These are phyloP conservation scores for Taxawa tesnikishii DNA, from an alignment of 2,329 filamentous ascomycete genomes.

Conservation along the genomic window DNA sequence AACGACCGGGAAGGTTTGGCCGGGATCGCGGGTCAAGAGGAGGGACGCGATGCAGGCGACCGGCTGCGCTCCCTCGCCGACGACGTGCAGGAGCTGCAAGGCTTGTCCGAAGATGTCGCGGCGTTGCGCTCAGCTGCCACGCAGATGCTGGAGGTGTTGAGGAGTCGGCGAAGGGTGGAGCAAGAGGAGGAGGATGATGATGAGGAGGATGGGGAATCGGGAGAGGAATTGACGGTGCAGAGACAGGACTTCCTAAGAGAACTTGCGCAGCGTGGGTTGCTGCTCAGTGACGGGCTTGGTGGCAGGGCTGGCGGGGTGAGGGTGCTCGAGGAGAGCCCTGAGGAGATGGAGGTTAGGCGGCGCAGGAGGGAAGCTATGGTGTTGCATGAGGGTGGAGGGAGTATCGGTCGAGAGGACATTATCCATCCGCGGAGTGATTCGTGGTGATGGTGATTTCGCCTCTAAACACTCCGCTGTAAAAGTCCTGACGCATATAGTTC, in stretches of 20 bases:
- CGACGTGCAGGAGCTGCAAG: neutral
- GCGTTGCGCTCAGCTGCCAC: too few species aligned
- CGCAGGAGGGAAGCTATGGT: constrained; percentile 82
- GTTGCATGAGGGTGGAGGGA: constrained; percentile 70
- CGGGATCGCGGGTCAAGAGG: neutral
- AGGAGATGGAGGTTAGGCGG: constrained; percentile 46
- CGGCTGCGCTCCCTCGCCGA: too few species aligned
- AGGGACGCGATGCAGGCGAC: too few species aligned
- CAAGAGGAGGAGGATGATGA: neutral
- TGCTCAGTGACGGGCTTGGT: neutral
- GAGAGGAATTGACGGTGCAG: neutral
- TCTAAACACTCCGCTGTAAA: too few species aligned
- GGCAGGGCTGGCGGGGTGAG: neutral
- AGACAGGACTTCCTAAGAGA: neutral
- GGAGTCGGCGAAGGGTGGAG: too few species aligned
- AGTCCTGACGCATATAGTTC: too few species aligned
- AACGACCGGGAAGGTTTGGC: neutral
- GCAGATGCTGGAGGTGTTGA: too few species aligned
- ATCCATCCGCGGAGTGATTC: too few species aligned
- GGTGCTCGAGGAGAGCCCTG: neutral
- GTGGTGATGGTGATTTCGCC: too few species aligned
- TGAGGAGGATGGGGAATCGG: neutral
- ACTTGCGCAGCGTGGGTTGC: too few species aligned
- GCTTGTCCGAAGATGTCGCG: neutral
- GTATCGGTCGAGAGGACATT: constrained; percentile 63